phyloP scores from a whole-genome alignment of 495 filamentous ascomycete species.

The Penicillium canescens region DNA sequence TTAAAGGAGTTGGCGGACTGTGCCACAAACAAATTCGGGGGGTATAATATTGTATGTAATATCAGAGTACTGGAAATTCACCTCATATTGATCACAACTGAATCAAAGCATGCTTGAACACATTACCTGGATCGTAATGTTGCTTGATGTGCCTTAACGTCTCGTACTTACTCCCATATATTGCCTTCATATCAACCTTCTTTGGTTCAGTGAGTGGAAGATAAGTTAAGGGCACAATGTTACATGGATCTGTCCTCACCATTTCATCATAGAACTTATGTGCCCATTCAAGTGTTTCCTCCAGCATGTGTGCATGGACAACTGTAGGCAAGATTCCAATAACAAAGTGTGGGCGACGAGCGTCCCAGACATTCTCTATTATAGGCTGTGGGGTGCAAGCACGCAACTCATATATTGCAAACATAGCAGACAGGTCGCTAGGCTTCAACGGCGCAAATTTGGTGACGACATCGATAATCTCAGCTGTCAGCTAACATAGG shows the following conservation, averaged over 20 bases:
- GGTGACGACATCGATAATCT: slow-evolving; percentile 14
- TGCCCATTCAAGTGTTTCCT: slow-evolving; percentile 7
- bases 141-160: slow-evolving; percentile 10
- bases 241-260: slow-evolving; percentile 9
- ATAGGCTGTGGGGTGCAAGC: background rate
- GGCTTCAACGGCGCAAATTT: slow-evolving; percentile 8
- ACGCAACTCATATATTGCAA: slow-evolving; percentile 16
- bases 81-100: background rate
- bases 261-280: slow-evolving; percentile 9
- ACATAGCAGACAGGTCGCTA: slow-evolving; percentile 1
- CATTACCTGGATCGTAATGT: slow-evolving; percentile 10
- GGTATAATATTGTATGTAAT: background rate
- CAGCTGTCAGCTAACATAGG: slow-evolving; percentile 9
- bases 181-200: background rate
- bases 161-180: slow-evolving; percentile 12
- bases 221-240: slow-evolving; percentile 5
- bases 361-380: background rate
- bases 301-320: background rate
- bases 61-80: background rate
- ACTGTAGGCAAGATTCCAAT: slow-evolving; percentile 16
- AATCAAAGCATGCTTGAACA: slow-evolving; percentile 12
- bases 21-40: background rate
- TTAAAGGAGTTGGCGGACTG: background rate
- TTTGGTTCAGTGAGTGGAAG: slow-evolving; percentile 8
- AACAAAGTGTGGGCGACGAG: slow-evolving; percentile 8